Percentiles rank a stretch among this genome's conserved stretches.
Evolutionary conservation across 2,329 filamentous ascomycete genomes (phyloP).

Genomic region (Orbilia ellipsospora): DNA sequence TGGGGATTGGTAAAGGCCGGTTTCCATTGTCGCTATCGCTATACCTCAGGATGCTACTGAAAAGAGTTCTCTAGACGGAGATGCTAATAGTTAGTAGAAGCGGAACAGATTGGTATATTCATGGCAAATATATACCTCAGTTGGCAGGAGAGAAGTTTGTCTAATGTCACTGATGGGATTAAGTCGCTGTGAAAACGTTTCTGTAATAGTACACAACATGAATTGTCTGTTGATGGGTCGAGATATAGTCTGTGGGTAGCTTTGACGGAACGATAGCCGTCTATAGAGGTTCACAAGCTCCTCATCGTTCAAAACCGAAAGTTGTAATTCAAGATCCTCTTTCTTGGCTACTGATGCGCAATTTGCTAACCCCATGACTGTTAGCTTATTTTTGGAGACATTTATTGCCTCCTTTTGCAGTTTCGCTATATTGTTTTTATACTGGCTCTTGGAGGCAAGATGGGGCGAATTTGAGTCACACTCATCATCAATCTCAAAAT

Average conservation of each 20-base stretch:
- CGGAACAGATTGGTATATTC: not conserved
- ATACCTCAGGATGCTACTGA: constrained; percentile 77
- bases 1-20: constrained; percentile 86
- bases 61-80: constrained; percentile 68
- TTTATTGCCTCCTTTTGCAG: constrained; percentile 69
- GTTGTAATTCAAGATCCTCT: constrained; percentile 78
- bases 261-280: constrained; percentile 79
- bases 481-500: constrained; percentile 68
- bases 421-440: constrained; percentile 72
- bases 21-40: constrained; percentile 88
- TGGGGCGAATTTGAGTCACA: constrained; percentile 66
- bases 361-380: constrained; percentile 90
- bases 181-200: constrained; percentile 78
- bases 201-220: constrained; percentile 77
- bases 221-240: constrained; percentile 73
- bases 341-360: constrained; percentile 87
- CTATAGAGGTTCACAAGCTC: constrained; percentile 77
- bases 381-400: constrained; percentile 66
- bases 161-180: constrained; percentile 84
- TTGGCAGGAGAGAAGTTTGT: constrained; percentile 81
- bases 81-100: not conserved
- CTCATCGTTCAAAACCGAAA: constrained; percentile 77
- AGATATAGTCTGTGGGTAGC: constrained; percentile 79
- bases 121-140: constrained; percentile 69
- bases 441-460: constrained; percentile 78